Conservation (phyloP, 164 flowering plant genomes). For the Stephania cephalantha region DNA sequence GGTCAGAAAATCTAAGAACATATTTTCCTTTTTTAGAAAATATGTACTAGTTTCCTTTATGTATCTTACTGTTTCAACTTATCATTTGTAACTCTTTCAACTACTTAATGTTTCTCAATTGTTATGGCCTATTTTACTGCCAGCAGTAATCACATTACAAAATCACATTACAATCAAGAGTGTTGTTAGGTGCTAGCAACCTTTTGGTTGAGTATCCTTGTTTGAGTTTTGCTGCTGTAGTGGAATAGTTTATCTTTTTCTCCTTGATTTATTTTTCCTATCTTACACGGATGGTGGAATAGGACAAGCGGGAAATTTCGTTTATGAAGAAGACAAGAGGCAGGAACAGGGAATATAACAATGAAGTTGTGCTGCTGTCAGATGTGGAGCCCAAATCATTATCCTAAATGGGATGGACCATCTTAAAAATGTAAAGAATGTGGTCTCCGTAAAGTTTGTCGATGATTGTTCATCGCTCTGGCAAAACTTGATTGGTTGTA, state of each 20-base stretch:
- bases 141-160: neutral
- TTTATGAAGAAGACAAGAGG: constrained; percentile 9
- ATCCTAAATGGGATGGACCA: constrained; percentile 5
- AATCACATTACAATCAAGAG: neutral
- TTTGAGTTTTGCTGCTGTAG: neutral
- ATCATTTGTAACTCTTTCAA: neutral
- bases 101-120: neutral
- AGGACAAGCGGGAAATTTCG: neutral
- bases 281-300: neutral
- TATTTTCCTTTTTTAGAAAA: neutral
- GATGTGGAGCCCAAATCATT: neutral
- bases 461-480: neutral
- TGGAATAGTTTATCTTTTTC: neutral
- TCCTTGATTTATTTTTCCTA: neutral
- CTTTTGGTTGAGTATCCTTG: neutral
- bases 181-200: neutral
- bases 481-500: neutral
- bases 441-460: neutral
- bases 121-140: neutral
- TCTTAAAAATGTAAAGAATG: neutral
- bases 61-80: neutral
- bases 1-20: neutral
- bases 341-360: neutral
- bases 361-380: neutral
- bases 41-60: neutral